These are phyloP conservation scores for Dactylellina leptospora DNA, from an alignment of 2,329 filamentous ascomycete species.

Conservation along the genomic window DNA sequence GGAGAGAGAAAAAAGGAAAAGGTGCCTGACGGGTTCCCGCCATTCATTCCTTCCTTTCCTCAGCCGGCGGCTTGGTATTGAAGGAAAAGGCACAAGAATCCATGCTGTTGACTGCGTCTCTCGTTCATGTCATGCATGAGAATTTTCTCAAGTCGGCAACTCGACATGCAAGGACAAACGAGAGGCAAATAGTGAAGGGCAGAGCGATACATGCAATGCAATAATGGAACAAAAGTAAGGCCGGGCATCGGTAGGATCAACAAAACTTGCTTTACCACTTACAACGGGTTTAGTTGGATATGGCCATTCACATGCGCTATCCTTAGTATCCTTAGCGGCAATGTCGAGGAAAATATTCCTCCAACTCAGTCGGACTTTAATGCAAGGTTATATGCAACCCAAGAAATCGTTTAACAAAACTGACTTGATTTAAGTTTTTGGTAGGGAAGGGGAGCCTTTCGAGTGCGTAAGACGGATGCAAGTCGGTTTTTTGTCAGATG, in stretches of 20 bases:
- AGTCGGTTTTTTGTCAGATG: conserved; percentile 29
- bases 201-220: conserved; percentile 34
- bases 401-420: conserved; percentile 9
- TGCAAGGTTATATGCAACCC: conserved; percentile 3
- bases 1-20: conserved; percentile 17
- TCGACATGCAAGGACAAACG: conserved; percentile 33
- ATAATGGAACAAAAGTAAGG: conserved; percentile 29
- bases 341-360: conserved; percentile 16
- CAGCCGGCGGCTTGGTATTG: conserved; percentile 18
- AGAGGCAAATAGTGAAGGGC: conserved; percentile 6
- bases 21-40: conserved; percentile 33
- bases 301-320: conserved; percentile 31
- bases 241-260: conserved; percentile 5
- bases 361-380: not conserved
- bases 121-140: conserved; percentile 40
- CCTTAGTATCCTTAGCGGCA: conserved; percentile 32
- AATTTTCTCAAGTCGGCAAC: conserved; percentile 45
- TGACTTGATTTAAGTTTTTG: not conserved
- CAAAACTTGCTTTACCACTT: conserved; percentile 29
- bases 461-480: conserved; percentile 29
- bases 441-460: not conserved
- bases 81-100: conserved; percentile 35
- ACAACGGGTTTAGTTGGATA: conserved; percentile 24
- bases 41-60: conserved; percentile 22
- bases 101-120: conserved; percentile 32